phyloP scores from a whole-genome alignment of 352 stramenopile genomes.

The Pythium chondricola region DNA sequence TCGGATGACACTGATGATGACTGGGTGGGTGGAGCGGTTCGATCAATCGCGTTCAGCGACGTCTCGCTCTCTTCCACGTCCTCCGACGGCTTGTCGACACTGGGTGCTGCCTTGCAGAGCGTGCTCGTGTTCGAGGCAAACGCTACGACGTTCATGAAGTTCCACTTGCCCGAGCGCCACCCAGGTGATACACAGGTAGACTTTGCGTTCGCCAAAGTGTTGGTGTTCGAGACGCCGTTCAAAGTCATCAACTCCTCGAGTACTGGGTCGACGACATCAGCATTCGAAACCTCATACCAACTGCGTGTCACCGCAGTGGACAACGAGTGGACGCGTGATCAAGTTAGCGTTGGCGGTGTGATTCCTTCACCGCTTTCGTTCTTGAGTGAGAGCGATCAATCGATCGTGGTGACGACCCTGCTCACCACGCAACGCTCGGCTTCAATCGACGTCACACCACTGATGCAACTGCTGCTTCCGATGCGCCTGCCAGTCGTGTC shows the following conservation, averaged over 20 bases:
- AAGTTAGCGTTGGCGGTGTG: slow-evolving; percentile 17
- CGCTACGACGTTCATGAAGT: slow-evolving; percentile 54
- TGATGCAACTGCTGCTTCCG: slow-evolving; percentile 32
- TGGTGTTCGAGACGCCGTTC: slow-evolving; percentile 58
- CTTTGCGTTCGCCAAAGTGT: slow-evolving; percentile 29
- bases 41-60: slow-evolving; percentile 49
- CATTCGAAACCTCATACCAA: slow-evolving; percentile 40
- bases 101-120: slow-evolving; percentile 21
- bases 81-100: not conserved
- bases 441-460: slow-evolving; percentile 43
- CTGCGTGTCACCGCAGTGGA: slow-evolving; percentile 42
- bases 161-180: slow-evolving; percentile 50
- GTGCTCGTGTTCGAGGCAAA: slow-evolving; percentile 44
- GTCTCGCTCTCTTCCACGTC: slow-evolving; percentile 22
- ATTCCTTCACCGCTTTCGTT: slow-evolving; percentile 3
- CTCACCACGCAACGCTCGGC: slow-evolving; percentile 44
- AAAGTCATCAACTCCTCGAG: slow-evolving; percentile 46
- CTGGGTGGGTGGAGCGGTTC: slow-evolving; percentile 52
- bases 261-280: not conserved
- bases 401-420: slow-evolving; percentile 27
- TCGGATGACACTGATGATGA: slow-evolving; percentile 24
- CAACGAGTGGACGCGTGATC: slow-evolving; percentile 36
- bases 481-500: slow-evolving; percentile 37
- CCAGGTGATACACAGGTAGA: slow-evolving; percentile 32
- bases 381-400: slow-evolving; percentile 15